phyloP scores from a whole-genome alignment of 2,329 filamentous ascomycete species.

The Aspergillus sclerotialis region DNA sequence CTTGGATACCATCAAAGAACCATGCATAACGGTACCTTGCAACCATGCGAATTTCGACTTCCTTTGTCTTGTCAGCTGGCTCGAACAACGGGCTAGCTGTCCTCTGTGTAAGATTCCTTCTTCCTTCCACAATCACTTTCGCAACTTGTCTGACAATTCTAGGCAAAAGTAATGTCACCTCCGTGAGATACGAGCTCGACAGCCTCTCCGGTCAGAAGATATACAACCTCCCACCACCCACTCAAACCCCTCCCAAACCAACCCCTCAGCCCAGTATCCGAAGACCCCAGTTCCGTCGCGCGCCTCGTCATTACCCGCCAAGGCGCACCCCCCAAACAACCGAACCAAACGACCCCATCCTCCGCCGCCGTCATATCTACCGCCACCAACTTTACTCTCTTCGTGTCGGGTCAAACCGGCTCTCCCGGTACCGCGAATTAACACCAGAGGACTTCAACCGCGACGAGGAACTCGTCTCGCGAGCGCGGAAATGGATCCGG shows the following conservation, averaged over 20 bases:
- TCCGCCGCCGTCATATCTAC: slow-evolving; percentile 66
- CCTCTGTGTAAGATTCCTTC: slow-evolving; percentile 60
- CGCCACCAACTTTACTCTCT: slow-evolving; percentile 64
- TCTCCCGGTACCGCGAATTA: slow-evolving; percentile 70
- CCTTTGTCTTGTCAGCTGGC: slow-evolving; percentile 74
- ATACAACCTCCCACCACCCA: slow-evolving; percentile 45
- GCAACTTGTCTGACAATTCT: too few relatives aligned
- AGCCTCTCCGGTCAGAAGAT: slow-evolving; percentile 48
- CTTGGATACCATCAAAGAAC: slow-evolving; percentile 66
- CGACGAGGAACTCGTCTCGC: slow-evolving; percentile 62
- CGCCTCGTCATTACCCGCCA: slow-evolving; percentile 9
- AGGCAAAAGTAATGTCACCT: slow-evolving; percentile 48
- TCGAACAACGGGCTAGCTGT: slow-evolving; percentile 64
- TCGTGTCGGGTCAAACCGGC: slow-evolving; percentile 72
- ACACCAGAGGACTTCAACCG: slow-evolving; percentile 59
- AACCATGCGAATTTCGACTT: slow-evolving; percentile 78
- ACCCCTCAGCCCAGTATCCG: slow-evolving; percentile 3
- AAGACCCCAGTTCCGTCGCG: slow-evolving; percentile 6
- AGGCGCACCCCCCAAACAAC: slow-evolving; percentile 18
- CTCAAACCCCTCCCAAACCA: slow-evolving; percentile 8
- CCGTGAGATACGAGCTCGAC: slow-evolving; percentile 61
- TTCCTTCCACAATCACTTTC: too few relatives aligned
- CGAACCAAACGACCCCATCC: slow-evolving; percentile 41
- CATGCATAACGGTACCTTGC: slow-evolving; percentile 68
- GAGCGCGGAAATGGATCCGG: slow-evolving; percentile 73